phyloP scores from a whole-genome alignment of 2,329 filamentous ascomycete species.

The Scleromitrula shiraiana region DNA sequence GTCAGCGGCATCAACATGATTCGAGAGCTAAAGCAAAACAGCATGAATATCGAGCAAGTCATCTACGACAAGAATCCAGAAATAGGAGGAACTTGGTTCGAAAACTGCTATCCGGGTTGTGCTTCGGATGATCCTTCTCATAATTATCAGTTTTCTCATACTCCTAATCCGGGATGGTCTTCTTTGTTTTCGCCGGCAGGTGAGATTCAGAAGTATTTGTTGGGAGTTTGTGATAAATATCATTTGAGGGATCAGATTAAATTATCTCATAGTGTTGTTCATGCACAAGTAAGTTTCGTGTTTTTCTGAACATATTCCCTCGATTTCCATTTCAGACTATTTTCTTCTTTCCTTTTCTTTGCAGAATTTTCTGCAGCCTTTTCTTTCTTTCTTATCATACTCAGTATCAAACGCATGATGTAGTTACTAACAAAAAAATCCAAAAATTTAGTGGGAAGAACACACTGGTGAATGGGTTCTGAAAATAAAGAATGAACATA shows the following conservation, averaged over 20 bases:
- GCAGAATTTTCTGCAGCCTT: too few species aligned
- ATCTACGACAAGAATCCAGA: slow-evolving; percentile 50
- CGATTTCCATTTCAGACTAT: too few species aligned
- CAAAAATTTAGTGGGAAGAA: too few species aligned
- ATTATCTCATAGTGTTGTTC: slow-evolving; percentile 35
- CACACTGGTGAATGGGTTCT: slow-evolving; percentile 8
- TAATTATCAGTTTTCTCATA: slow-evolving; percentile 56
- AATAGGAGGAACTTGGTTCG: slow-evolving; percentile 51
- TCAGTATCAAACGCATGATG: too few species aligned
- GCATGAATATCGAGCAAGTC: slow-evolving; percentile 37
- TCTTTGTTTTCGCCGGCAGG: slow-evolving; percentile 46
- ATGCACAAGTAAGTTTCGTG: too few species aligned
- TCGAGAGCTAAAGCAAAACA: slow-evolving; percentile 37
- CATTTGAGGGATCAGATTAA: slow-evolving; percentile 36
- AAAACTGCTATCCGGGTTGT: slow-evolving; percentile 51
- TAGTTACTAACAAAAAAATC: too few species aligned
- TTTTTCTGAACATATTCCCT: too few species aligned
- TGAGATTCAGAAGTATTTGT: slow-evolving; percentile 50
- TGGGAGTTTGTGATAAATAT: slow-evolving; percentile 40
- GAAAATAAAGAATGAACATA: slow-evolving; percentile 19
- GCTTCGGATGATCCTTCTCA: slow-evolving; percentile 47
- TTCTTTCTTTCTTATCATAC: too few species aligned
- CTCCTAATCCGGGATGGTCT: slow-evolving; percentile 50
- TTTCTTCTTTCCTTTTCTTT: too few species aligned
- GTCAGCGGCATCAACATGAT: slow-evolving; percentile 40